These are phyloP conservation scores for Penicillium sp. DNA, from an alignment of 2,329 filamentous ascomycete species.

Conservation along the genomic window DNA sequence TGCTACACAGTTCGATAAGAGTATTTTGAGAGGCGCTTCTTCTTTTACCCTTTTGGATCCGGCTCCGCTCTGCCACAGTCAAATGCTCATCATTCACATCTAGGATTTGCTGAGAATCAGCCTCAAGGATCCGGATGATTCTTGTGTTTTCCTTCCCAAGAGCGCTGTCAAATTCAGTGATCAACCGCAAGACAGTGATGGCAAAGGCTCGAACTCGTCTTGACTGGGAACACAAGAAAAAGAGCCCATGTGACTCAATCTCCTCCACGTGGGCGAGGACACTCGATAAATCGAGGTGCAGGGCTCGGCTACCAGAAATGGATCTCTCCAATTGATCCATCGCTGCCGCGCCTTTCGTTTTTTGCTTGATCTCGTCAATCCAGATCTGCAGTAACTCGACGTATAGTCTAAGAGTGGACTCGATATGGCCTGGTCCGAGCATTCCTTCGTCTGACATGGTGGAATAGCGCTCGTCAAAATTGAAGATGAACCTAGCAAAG, in stretches of 20 bases:
- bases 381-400: slow-evolving; percentile 93
- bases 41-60: slow-evolving; percentile 84
- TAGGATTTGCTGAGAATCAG: slow-evolving; percentile 83
- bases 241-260: slow-evolving; percentile 92
- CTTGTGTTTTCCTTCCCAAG: slow-evolving; percentile 76
- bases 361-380: slow-evolving; percentile 93
- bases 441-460: slow-evolving; percentile 98
- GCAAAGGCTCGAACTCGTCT: slow-evolving; percentile 84
- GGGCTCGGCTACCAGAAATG: slow-evolving; percentile 65
- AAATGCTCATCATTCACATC: slow-evolving; percentile 82
- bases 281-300: slow-evolving; percentile 80
- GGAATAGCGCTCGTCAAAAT: slow-evolving; percentile 94
- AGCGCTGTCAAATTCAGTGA: slow-evolving; percentile 89
- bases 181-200: slow-evolving; percentile 85
- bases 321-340: slow-evolving; percentile 63
- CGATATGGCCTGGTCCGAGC: slow-evolving; percentile 89
- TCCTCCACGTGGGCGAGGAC: slow-evolving; percentile 94
- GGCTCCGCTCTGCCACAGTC: slow-evolving; percentile 86
- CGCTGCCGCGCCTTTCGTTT: slow-evolving; percentile 69
- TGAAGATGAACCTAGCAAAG: slow-evolving; percentile 96
- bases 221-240: slow-evolving; percentile 96
- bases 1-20: slow-evolving; percentile 89
- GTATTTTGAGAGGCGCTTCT: slow-evolving; percentile 81
- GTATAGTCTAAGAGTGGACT: slow-evolving; percentile 87
- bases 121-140: slow-evolving; percentile 88